A percentile compares a stretch with the other conserved stretches of the same genome.
phyloP scores from a whole-genome alignment of 352 stramenopile genomes.

The Phytophthora multivora region DNA sequence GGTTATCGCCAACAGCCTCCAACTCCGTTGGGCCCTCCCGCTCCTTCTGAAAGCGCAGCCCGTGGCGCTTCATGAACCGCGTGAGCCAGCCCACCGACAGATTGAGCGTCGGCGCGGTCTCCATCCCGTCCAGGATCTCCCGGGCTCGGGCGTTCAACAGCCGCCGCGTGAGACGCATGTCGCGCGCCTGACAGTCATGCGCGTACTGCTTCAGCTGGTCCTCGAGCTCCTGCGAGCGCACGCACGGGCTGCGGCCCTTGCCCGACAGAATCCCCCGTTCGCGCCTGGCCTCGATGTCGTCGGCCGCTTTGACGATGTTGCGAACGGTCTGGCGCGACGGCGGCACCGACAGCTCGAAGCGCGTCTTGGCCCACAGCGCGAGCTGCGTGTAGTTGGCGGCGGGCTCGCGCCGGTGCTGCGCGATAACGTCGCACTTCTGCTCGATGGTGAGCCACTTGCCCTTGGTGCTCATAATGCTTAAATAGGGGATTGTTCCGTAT shows the following conservation, averaged over 20 bases:
- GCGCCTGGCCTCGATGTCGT: constrained; percentile 24
- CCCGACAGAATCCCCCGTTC: constrained; percentile 2
- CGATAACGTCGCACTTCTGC: constrained; percentile 35
- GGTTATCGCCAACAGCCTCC: neutral
- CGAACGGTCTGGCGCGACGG: constrained; percentile 23
- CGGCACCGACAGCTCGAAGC: constrained; percentile 20
- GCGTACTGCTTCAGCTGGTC: constrained; percentile 18
- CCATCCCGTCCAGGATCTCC: constrained; percentile 25
- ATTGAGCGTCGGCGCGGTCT: constrained; percentile 14
- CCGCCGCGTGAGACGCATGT: constrained; percentile 11
- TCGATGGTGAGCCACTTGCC: constrained; percentile 33
- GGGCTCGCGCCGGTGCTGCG: constrained; percentile 21
- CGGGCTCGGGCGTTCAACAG: constrained; percentile 14
- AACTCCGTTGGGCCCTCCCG: neutral
- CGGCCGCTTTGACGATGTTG: constrained; percentile 23
- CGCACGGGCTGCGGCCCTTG: constrained; percentile 14
- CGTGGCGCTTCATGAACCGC: constrained; percentile 32
- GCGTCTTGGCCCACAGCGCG: constrained; percentile 23
- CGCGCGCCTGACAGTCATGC: neutral
- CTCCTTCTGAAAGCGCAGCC: constrained; percentile 28
- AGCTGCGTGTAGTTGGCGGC: constrained; percentile 22
- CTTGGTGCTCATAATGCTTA: constrained; percentile 25
- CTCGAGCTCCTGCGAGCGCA: constrained; percentile 27
- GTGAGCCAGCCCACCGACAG: constrained; percentile 32
- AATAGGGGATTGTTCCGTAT: constrained; percentile 20